phyloP scores from a whole-genome alignment of 805 yeast species.

The Nadsonia fulvescens region DNA sequence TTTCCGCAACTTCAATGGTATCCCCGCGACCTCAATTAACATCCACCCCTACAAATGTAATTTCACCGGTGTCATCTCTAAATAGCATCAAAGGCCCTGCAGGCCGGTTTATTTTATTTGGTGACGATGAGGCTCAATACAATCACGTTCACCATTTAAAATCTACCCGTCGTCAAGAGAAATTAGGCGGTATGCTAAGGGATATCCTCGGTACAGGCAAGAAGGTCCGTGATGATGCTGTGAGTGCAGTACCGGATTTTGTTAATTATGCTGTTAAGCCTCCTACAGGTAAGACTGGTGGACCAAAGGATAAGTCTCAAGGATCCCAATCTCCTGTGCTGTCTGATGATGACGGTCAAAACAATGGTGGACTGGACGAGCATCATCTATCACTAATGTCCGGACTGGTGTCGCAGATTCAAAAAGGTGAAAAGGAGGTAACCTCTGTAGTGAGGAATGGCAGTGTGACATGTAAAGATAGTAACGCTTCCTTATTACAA shows the following conservation, averaged over 20 bases:
- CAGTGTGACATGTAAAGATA: no score
- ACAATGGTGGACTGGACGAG: no score
- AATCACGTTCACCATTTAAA: slow-evolving; percentile 72
- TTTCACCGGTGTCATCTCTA: no score
- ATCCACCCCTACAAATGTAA: no score
- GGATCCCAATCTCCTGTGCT: slow-evolving; percentile 1
- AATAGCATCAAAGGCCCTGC: no score
- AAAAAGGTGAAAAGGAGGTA: slow-evolving; percentile 20
- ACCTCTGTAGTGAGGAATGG: slow-evolving; percentile 15
- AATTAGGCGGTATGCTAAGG: slow-evolving; percentile 25
- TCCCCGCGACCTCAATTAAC: no score
- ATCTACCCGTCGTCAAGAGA: slow-evolving; percentile 33
- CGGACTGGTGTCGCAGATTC: slow-evolving; percentile 17
- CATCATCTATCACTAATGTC: slow-evolving; percentile 19
- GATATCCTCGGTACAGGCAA: slow-evolving; percentile 32
- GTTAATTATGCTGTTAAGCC: no score
- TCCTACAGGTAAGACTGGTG: no score
- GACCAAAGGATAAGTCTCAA: slow-evolving; percentile 1
- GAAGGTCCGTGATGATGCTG: slow-evolving; percentile 20
- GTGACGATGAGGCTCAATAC: no score
- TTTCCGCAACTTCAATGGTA: no score
- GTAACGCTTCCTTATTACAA: slow-evolving; percentile 81
- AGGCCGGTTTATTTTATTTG: no score
- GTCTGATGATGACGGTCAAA: slow-evolving; percentile 5
- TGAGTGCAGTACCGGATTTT: slow-evolving; percentile 13